A percentile compares a stretch with the other conserved stretches of the same genome.
phyloP scores from a whole-genome alignment of 2,329 filamentous ascomycete species.

The Orbilia ellipsospora region DNA sequence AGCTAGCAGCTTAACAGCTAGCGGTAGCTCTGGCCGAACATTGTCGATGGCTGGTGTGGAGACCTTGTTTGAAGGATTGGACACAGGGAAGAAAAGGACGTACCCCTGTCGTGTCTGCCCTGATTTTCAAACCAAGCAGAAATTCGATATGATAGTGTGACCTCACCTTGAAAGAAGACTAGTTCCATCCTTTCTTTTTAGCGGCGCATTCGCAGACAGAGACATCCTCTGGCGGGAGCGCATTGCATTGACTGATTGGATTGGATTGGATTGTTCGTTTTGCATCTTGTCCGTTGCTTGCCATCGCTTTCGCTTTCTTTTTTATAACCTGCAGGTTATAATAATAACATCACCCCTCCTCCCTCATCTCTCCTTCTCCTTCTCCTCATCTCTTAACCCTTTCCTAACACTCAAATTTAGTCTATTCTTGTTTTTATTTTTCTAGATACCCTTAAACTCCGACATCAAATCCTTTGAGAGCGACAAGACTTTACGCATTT shows the following conservation, averaged over 20 bases:
- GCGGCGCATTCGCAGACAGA: not conserved
- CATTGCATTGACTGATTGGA: too few relatives aligned
- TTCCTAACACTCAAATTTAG: too few relatives aligned
- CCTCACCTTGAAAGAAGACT: not conserved
- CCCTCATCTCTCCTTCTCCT: constrained; percentile 3
- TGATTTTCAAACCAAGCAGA: constrained; percentile 28
- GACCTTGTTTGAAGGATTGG: constrained; percentile 5
- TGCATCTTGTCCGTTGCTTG: not conserved
- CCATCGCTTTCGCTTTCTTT: too few relatives aligned
- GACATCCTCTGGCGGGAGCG: too few relatives aligned
- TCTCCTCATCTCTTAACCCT: not conserved
- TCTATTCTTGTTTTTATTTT: too few relatives aligned
- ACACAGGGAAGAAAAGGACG: too few relatives aligned
- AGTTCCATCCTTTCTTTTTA: not conserved
- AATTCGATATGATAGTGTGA: constrained; percentile 1
- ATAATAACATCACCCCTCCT: constrained; percentile 1
- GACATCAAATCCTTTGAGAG: not conserved
- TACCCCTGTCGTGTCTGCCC: constrained; percentile 24
- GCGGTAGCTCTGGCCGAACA: too few relatives aligned
- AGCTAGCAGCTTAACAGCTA: not conserved
- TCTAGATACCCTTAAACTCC: not conserved
- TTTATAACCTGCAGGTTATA: not conserved
- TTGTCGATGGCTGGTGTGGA: not conserved
- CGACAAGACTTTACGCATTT: not conserved
- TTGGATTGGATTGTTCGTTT: too few relatives aligned